Conservation (phyloP, 164 flowering plant genomes). For the Magnolia kwangsiensis region DNA sequence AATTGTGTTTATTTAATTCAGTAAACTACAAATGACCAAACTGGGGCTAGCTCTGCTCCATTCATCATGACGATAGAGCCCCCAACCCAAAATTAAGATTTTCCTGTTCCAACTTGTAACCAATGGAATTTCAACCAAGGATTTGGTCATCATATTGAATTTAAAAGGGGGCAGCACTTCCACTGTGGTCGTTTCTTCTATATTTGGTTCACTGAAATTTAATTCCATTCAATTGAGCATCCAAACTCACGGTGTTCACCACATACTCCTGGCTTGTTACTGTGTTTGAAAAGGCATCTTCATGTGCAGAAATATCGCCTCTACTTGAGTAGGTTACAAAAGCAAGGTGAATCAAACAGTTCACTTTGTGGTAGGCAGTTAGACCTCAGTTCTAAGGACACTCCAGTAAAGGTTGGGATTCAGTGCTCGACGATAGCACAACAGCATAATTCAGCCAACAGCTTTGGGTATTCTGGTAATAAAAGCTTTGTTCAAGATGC, state of each 20-base stretch:
- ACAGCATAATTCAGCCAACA: slow-evolving; percentile 28
- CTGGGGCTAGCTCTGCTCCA: neutral
- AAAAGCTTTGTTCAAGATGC: slow-evolving; percentile 28
- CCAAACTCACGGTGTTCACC: neutral
- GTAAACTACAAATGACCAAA: neutral
- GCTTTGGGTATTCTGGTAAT: slow-evolving; percentile 29
- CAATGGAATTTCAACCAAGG: no score
- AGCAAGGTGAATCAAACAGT: slow-evolving; percentile 49
- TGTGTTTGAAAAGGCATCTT: slow-evolving; percentile 10
- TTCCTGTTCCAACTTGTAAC: neutral
- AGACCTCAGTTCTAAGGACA: slow-evolving; percentile 41
- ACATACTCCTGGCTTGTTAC: neutral
- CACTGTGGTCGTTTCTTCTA: no score
- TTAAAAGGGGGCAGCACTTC: no score
- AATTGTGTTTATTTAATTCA: neutral
- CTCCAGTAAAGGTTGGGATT: slow-evolving; percentile 31
- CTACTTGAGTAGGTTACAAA: slow-evolving; percentile 78
- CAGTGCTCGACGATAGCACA: slow-evolving; percentile 31
- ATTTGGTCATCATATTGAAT: no score
- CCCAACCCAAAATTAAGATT: neutral
- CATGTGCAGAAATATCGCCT: slow-evolving; percentile 86
- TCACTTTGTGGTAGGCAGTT: slow-evolving; percentile 42
- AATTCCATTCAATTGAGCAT: neutral
- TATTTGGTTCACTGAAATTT: neutral
- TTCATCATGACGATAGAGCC: neutral